These are phyloP conservation scores for Diplosphaera chodatii DNA, from an alignment of 139 green algal species.

Conservation along the genomic window DNA sequence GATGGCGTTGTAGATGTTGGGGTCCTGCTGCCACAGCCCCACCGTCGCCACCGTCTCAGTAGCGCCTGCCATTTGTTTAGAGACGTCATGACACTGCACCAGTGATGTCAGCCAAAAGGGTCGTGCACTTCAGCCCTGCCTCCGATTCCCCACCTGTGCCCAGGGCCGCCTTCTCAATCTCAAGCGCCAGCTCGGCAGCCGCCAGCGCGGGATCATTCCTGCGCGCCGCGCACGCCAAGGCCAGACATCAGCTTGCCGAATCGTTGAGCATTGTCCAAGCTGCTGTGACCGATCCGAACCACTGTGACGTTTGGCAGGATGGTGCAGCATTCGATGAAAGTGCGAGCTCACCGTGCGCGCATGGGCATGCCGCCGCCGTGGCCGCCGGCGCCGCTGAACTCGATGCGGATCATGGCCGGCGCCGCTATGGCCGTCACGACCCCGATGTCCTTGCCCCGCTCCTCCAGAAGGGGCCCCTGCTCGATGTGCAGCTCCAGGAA, in stretches of 20 bases:
- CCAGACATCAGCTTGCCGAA: too few relatives aligned
- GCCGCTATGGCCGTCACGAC: slow-evolving; percentile 78
- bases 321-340: too few relatives aligned
- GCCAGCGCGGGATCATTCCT: slow-evolving; percentile 77
- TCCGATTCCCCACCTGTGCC: slow-evolving; percentile 27
- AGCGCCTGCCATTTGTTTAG: too few relatives aligned
- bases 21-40: slow-evolving; percentile 51
- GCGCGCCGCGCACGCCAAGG: too few relatives aligned
- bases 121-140: too few relatives aligned
- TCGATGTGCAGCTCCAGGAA: slow-evolving; percentile 92
- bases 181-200: slow-evolving; percentile 70
- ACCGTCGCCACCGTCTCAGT: slow-evolving; percentile 73
- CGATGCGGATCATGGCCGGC: slow-evolving; percentile 54
- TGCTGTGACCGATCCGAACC: too few relatives aligned
- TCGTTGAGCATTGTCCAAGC: too few relatives aligned
- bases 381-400: slow-evolving; percentile 65
- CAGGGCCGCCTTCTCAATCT: slow-evolving; percentile 49
- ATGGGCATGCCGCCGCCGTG: slow-evolving; percentile 79
- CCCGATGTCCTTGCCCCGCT: slow-evolving; percentile 41
- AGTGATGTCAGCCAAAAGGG: too few relatives aligned
- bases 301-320: too few relatives aligned
- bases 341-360: slow-evolving; percentile 44
- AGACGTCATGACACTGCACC: too few relatives aligned
- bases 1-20: slow-evolving; percentile 72
- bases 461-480: slow-evolving; percentile 68